These are phyloP conservation scores for Infundibulicybe gibba DNA, from an alignment of 768 basidiomycete species.

Conservation along the genomic window DNA sequence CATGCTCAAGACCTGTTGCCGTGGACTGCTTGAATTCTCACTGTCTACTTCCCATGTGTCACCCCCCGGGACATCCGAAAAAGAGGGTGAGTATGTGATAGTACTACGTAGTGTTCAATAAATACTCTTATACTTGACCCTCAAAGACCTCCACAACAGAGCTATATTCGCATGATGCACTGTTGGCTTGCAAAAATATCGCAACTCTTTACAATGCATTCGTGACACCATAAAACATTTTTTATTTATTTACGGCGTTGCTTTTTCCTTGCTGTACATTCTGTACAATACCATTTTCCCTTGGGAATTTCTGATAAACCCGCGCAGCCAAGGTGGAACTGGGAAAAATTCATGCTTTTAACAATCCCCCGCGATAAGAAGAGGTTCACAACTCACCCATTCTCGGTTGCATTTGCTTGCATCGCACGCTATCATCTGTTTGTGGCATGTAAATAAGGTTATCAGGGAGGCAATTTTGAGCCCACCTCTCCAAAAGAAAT, in stretches of 20 bases:
- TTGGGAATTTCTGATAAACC: conserved; percentile 56
- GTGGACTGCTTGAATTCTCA: no score
- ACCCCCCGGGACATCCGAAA: no score
- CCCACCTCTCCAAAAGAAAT: conserved; percentile 78
- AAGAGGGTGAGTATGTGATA: no score
- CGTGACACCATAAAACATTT: no score
- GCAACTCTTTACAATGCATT: no score
- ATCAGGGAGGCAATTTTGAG: conserved; percentile 8
- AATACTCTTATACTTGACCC: no score
- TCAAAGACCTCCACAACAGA: no score
- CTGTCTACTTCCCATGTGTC: no score
- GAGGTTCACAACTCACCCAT: conserved; percentile 63
- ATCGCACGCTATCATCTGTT: conserved; percentile 87
- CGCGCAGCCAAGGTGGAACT: conserved; percentile 77
- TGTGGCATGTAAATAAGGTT: background rate
- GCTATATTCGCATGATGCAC: no score
- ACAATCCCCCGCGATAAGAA: background rate
- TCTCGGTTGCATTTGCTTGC: conserved; percentile 63
- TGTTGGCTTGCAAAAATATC: no score
- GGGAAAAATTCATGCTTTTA: conserved; percentile 1
- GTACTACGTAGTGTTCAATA: no score
- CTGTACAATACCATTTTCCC: conserved; percentile 71
- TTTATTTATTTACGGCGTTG: conserved; percentile 21
- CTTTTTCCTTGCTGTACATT: conserved; percentile 46
- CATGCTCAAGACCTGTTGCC: no score